Base-by-base conservation (phyloP, 202 grass and related monocot species). In the Panicum virgatum region DNA sequence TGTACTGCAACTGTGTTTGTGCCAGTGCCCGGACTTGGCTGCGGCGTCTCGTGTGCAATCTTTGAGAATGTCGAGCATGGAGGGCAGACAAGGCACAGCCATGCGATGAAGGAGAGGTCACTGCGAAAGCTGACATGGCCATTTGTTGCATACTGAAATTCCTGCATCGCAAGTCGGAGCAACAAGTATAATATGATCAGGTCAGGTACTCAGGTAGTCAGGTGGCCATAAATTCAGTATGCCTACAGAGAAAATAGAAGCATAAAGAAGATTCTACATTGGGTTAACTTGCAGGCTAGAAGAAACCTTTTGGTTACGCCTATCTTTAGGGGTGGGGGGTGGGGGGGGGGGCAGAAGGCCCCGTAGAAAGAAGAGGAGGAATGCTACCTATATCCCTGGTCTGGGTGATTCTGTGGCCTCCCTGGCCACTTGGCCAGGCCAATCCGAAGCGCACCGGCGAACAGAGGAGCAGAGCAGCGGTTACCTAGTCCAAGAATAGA, bases 101-200 rank as follows among this genome's bases (percentile, higher is more conserved):
- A 39, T 80, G 66, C 5, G 43, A 76, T 14, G 69, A 69, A 5
- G 76, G 59, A 0, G 71, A 73, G 18, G 47, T 89, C 6, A 61
- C 39, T 5, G 42, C 27, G n/a, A 80, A 80, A 12, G 82, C 48
- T 64, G 82, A 62, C 43, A 89, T 5, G 20, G 76, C 70, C 82
- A 89, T 77, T 59, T 81, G 82, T 10, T 81, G 82, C 77, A 67
- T 73, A 51, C 32, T 89, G 82, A 78, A 81, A 85, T 32, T 76
- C 47, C 58, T 85, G 16, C 12, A 16, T 25, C 66, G 72, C 65
- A 60, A 39, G 69, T 60, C 37, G 7, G 29, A n/a, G n/a, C n/a
- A n/a, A n/a, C n/a, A n/a, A n/a, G n/a, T n/a, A n/a, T n/a, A n/a
- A n/a, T n/a, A n/a, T n/a, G n/a, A n/a, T n/a, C n/a, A n/a, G n/a